Percentiles rank a stretch among this genome's conserved stretches.
Conservation (phyloP, 1,139 yeast species). For the Williopsis jadinii region DNA sequence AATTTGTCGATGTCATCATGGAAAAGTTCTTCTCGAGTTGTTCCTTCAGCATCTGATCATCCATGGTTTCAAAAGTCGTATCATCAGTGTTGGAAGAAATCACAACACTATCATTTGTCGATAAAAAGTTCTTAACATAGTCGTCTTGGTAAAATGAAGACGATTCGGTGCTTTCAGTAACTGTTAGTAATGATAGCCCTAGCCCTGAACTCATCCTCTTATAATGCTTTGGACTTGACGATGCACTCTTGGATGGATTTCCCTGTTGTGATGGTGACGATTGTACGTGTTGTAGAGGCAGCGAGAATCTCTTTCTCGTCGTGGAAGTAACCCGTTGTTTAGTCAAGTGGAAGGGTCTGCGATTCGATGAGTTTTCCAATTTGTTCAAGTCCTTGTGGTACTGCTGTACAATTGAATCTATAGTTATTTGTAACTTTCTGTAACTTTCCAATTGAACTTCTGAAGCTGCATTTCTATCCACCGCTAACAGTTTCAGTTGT, state of each 20-base stretch:
- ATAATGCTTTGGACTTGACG: slow-evolving; percentile 3
- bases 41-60: slow-evolving; percentile 10
- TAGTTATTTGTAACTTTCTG: slow-evolving; percentile 9
- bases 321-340: slow-evolving; percentile 4
- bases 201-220: slow-evolving; percentile 23
- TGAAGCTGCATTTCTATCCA: slow-evolving; percentile 9
- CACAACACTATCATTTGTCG: slow-evolving; percentile 21
- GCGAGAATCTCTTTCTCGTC: slow-evolving; percentile 13
- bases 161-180: slow-evolving; percentile 15
- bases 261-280: too few relatives aligned
- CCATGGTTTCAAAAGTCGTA: slow-evolving; percentile 4
- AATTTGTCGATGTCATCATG: slow-evolving; percentile 9
- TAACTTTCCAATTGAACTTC: slow-evolving; percentile 13
- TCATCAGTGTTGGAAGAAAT: slow-evolving; percentile 9
- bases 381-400: slow-evolving; percentile 9
- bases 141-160: slow-evolving; percentile 6
- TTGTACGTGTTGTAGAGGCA: neutral
- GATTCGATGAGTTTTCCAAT: slow-evolving; percentile 8
- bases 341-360: slow-evolving; percentile 15
- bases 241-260: neutral
- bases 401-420: slow-evolving; percentile 8
- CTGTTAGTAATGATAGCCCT: slow-evolving; percentile 21
- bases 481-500: slow-evolving; percentile 9
- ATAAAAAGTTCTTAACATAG: slow-evolving; percentile 14
- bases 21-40: slow-evolving; percentile 17